A percentile compares a stretch with the other conserved stretches of the same genome.
These are phyloP conservation scores for Thelonectria rubi DNA, from an alignment of 2,329 filamentous ascomycete species.

Conservation along the genomic window DNA sequence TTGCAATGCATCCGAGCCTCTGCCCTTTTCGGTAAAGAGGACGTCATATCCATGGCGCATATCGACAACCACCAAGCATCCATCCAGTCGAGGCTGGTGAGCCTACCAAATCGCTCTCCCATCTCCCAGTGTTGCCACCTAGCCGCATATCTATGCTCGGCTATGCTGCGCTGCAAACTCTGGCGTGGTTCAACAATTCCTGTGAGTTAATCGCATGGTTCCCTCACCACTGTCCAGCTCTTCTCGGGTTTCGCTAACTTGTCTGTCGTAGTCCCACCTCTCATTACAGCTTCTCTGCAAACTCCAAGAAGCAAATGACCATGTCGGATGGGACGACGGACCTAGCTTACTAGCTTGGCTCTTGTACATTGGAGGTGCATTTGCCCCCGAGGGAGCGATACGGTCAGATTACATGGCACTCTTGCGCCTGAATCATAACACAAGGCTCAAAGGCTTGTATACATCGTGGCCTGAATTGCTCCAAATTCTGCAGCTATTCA, in stretches of 20 bases:
- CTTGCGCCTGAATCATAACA: slow-evolving; percentile 31
- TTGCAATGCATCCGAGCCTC: slow-evolving; percentile 51
- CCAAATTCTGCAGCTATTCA: slow-evolving; percentile 46
- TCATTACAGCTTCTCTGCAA: slow-evolving; percentile 45
- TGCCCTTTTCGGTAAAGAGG: slow-evolving; percentile 21
- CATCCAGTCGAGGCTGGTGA: slow-evolving; percentile 51
- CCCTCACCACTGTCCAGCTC: slow-evolving; percentile 5
- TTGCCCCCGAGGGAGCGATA: slow-evolving; percentile 43
- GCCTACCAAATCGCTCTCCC: slow-evolving; percentile 34
- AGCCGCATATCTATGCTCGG: slow-evolving; percentile 53
- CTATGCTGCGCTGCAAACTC: slow-evolving; percentile 51
- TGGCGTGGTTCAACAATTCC: slow-evolving; percentile 52
- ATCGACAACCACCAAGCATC: slow-evolving; percentile 54
- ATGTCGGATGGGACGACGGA: slow-evolving; percentile 46
- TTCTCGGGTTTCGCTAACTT: not conserved
- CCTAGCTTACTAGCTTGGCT: slow-evolving; percentile 50
- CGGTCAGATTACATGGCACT: slow-evolving; percentile 44
- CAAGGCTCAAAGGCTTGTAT: slow-evolving; percentile 30
- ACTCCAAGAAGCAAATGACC: slow-evolving; percentile 42
- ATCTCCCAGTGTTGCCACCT: slow-evolving; percentile 49
- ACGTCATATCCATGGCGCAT: slow-evolving; percentile 41
- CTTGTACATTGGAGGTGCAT: slow-evolving; percentile 50
- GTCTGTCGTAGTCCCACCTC: slow-evolving; percentile 40
- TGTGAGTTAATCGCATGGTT: slow-evolving; percentile 37
- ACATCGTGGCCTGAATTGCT: slow-evolving; percentile 46